phyloP scores from a whole-genome alignment of 1,284 basidiomycete species.

The Papiliotrema fonsecae region DNA sequence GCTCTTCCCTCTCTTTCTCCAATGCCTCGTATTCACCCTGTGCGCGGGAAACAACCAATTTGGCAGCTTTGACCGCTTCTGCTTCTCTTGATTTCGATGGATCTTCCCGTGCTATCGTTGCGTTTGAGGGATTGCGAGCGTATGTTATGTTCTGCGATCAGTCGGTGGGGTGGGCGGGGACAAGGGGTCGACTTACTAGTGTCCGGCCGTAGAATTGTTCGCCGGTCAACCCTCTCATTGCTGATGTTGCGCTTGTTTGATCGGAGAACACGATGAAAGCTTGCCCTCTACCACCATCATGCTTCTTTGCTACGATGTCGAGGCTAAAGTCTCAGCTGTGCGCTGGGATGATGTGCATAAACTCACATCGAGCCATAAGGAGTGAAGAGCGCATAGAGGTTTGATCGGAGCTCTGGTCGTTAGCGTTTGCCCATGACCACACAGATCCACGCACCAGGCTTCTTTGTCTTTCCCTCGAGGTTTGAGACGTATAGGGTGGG shows the following conservation, averaged over 20 bases:
- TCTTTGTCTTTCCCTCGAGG: constrained; percentile 89
- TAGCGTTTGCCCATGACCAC: neutral
- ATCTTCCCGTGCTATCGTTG: constrained; percentile 57
- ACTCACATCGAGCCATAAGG: constrained; percentile 77
- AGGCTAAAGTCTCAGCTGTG: constrained; percentile 48
- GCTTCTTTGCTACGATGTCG: constrained; percentile 89
- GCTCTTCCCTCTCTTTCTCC: constrained; percentile 60
- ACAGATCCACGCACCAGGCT: constrained; percentile 54
- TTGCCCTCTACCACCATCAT: constrained; percentile 80
- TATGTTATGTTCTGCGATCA: constrained; percentile 70
- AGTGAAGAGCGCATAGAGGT: constrained; percentile 85
- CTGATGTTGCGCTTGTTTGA: constrained; percentile 79
- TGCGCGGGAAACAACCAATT: constrained; percentile 48
- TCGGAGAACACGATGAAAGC: constrained; percentile 95
- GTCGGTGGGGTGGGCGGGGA: neutral
- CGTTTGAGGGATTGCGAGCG: constrained; percentile 77
- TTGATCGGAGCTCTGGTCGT: constrained; percentile 63
- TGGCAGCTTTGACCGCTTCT: constrained; percentile 40
- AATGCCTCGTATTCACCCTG: constrained; percentile 50
- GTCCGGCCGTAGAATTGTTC: constrained; percentile 70
- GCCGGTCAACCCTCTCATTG: constrained; percentile 82
- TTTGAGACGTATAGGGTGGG: constrained; percentile 91
- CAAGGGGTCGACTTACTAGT: constrained; percentile 22
- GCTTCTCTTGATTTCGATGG: constrained; percentile 60
- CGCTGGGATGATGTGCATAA: neutral